Evolutionary conservation across 768 basidiomycete species (phyloP).

Genomic region (Lactarius pseudohatsudake): DNA sequence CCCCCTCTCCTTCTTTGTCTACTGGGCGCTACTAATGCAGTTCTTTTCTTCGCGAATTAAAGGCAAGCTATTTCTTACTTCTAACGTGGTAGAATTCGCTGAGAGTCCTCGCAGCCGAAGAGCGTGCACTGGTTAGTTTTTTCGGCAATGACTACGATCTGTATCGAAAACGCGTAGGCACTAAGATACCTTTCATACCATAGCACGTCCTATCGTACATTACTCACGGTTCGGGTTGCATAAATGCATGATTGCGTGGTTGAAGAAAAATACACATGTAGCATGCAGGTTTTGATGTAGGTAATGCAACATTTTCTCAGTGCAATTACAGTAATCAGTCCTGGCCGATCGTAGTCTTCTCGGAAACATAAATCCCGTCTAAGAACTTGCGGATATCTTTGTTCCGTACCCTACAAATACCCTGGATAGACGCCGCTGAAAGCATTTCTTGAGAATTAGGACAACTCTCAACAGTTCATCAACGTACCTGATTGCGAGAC

Average conservation of each 20-base stretch:
- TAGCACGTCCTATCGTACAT: conserved; percentile 35
- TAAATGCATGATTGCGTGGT: conserved; percentile 34
- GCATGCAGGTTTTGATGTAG: conserved; percentile 35
- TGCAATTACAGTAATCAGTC: neutral
- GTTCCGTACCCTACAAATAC: conserved; percentile 94
- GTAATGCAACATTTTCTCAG: neutral
- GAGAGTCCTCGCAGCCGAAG: conserved; percentile 61
- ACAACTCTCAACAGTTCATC: neutral
- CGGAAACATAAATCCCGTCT: conserved; percentile 90
- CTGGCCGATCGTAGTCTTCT: conserved; percentile 61
- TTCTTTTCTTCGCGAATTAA: conserved; percentile 84
- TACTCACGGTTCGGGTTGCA: conserved; percentile 1
- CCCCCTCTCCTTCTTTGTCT: conserved; percentile 66
- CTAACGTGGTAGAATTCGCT: neutral
- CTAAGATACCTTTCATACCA: conserved; percentile 83
- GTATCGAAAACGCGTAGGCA: conserved; percentile 78
- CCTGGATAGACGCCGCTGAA: conserved; percentile 93
- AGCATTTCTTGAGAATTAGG: conserved; percentile 20
- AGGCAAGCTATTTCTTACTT: conserved; percentile 50
- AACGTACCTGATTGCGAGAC: conserved; percentile 90
- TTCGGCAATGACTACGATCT: conserved; percentile 85
- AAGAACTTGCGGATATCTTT: conserved; percentile 99
- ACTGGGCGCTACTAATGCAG: conserved; percentile 67
- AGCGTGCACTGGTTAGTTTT: conserved; percentile 73
- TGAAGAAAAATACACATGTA: conserved; percentile 32